Percentiles rank a stretch among this genome's conserved stretches.
phyloP scores from a whole-genome alignment of 2,329 filamentous ascomycete species.

The Alternaria ventricosa region DNA sequence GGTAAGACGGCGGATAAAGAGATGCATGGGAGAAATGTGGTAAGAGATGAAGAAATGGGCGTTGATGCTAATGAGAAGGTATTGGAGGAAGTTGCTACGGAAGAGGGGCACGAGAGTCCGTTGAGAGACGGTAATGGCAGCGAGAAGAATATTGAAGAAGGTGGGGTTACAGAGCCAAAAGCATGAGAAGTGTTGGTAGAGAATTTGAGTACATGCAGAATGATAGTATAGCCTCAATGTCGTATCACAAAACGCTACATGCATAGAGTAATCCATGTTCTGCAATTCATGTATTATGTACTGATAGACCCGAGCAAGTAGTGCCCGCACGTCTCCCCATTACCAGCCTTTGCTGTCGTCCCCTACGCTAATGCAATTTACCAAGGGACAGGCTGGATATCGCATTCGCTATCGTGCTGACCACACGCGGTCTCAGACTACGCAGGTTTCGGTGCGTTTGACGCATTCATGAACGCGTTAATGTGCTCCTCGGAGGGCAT shows the following conservation, averaged over 20 bases:
- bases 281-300: not conserved
- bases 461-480: conserved; percentile 22
- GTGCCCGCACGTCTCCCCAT: not conserved
- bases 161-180: conserved; percentile 17
- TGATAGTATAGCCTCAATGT: not conserved
- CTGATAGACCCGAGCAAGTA: not conserved
- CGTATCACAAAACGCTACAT: not conserved
- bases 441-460: conserved; percentile 16
- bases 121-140: conserved; percentile 11
- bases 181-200: conserved; percentile 3
- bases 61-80: conserved; percentile 27
- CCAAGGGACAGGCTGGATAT: conserved; percentile 1
- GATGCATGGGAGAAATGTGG: conserved; percentile 6
- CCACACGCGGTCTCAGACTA: not conserved
- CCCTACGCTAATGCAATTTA: not conserved
- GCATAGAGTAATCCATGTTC: not conserved
- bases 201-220: not conserved
- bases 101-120: conserved; percentile 34
- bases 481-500: conserved; percentile 42
- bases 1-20: conserved; percentile 42
- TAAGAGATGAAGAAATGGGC: conserved; percentile 27
- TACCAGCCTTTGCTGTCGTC: not conserved
- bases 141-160: conserved; percentile 17
- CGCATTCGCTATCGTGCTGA: not conserved
- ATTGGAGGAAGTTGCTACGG: conserved; percentile 36